These are phyloP conservation scores for Phyllosticta citriasiana DNA, from an alignment of 2,329 filamentous ascomycete species.

Conservation along the genomic window DNA sequence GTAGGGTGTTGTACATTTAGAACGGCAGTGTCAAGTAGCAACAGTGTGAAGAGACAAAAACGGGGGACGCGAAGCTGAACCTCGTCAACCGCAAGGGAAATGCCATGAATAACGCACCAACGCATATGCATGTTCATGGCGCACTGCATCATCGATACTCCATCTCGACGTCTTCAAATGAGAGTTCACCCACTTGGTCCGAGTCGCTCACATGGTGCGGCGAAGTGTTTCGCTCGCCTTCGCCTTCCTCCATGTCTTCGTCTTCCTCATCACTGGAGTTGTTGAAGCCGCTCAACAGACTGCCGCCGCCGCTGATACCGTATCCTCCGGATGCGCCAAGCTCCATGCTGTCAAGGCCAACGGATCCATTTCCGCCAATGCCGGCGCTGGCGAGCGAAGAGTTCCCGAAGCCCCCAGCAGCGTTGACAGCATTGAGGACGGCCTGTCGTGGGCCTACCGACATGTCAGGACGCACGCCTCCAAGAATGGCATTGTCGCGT, in stretches of 20 bases:
- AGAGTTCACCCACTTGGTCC: constrained; percentile 59
- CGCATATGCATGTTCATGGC: constrained; percentile 2
- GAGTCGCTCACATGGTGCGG: constrained; percentile 40
- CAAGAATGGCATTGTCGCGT: constrained; percentile 94
- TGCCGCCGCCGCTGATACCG: constrained; percentile 65
- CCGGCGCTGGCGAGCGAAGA: constrained; percentile 71
- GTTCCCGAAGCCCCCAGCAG: constrained; percentile 45
- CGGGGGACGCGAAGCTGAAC: neutral
- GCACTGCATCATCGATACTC: constrained; percentile 41
- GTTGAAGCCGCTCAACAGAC: constrained; percentile 80
- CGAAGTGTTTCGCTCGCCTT: constrained; percentile 52
- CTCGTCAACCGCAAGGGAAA: constrained; percentile 1
- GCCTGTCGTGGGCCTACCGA: constrained; percentile 69
- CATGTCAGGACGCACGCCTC: constrained; percentile 86
- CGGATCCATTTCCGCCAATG: constrained; percentile 53
- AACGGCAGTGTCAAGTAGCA: constrained; percentile 1
- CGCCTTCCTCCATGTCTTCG: constrained; percentile 80
- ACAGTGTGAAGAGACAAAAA: neutral
- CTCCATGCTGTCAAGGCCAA: constrained; percentile 54
- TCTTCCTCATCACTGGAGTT: constrained; percentile 95
- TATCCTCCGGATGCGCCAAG: constrained; percentile 52
- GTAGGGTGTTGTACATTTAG: constrained; percentile 7
- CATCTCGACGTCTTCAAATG: constrained; percentile 53
- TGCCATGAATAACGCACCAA: constrained; percentile 9
- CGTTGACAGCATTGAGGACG: constrained; percentile 50